Conservation (phyloP, 2,329 filamentous ascomycete genomes). For the Microsporum canis region DNA sequence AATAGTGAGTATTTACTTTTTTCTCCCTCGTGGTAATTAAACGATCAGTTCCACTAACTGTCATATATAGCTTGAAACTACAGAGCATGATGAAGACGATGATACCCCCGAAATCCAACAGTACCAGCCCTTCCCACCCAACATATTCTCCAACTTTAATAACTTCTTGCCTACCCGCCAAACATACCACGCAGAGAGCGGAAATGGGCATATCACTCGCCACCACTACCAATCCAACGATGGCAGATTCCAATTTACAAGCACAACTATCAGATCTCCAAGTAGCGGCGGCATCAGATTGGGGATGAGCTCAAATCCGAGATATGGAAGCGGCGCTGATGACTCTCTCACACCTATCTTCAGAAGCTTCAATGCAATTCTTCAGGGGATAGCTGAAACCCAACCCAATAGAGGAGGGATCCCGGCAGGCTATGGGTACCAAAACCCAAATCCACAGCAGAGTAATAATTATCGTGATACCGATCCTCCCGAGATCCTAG, state of each 20-base stretch:
- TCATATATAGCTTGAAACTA: background rate
- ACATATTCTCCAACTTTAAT: background rate
- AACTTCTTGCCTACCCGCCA: background rate
- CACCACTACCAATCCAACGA: slow-evolving; percentile 36
- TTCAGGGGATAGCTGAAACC: slow-evolving; percentile 32
- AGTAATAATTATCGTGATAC: background rate
- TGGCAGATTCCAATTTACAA: slow-evolving; percentile 34
- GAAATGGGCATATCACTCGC: slow-evolving; percentile 18
- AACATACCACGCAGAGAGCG: background rate
- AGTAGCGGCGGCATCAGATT: background rate
- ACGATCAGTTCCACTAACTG: background rate
- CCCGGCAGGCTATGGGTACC: slow-evolving; percentile 18
- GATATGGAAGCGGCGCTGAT: slow-evolving; percentile 13
- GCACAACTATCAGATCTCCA: slow-evolving; percentile 21
- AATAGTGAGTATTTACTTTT: slow-evolving; percentile 51
- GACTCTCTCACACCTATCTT: slow-evolving; percentile 24
- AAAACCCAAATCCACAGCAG: slow-evolving; percentile 10
- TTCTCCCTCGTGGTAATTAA: background rate
- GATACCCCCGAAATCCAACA: background rate
- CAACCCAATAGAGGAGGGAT: background rate
- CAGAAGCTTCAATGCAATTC: slow-evolving; percentile 35
- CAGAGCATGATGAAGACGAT: background rate
- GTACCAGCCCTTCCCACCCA: background rate
- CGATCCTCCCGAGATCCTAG: background rate
- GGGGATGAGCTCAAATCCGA: slow-evolving; percentile 12